These are phyloP conservation scores for Neurospora intermedia DNA, from an alignment of 495 filamentous ascomycete species.

Conservation along the genomic window DNA sequence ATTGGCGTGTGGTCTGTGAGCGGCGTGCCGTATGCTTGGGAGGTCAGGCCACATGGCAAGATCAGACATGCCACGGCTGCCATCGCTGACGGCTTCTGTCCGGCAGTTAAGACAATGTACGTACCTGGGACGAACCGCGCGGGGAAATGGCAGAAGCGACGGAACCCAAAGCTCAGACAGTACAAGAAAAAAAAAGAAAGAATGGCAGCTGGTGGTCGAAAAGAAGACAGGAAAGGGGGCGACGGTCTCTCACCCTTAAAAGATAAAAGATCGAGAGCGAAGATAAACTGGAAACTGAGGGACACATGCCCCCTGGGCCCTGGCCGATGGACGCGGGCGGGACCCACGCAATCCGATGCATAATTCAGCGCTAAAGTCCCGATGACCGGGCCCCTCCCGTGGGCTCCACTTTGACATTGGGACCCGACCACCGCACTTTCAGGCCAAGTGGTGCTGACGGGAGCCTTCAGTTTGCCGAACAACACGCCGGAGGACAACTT, in stretches of 20 bases:
- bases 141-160: not conserved
- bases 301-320: not conserved
- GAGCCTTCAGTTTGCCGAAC: not conserved
- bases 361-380: not conserved
- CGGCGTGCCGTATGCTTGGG: not conserved
- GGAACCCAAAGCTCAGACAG: not conserved
- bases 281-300: not conserved
- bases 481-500: not conserved
- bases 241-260: not conserved
- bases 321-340: not conserved
- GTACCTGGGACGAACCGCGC: not conserved
- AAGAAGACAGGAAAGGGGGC: not conserved
- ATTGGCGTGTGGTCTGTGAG: not conserved
- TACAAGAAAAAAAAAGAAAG: not conserved
- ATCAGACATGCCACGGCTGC: not conserved
- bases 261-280: not conserved
- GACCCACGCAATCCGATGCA: not conserved
- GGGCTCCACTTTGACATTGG: not conserved
- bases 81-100: not conserved
- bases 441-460: not conserved
- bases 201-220: not conserved
- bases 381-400: not conserved
- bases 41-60: not conserved
- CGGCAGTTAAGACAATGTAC: not conserved
- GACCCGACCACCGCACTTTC: not conserved